These are phyloP conservation scores for Neoascochyta sp. DNA, from an alignment of 2,329 filamentous ascomycete genomes.

Conservation along the genomic window DNA sequence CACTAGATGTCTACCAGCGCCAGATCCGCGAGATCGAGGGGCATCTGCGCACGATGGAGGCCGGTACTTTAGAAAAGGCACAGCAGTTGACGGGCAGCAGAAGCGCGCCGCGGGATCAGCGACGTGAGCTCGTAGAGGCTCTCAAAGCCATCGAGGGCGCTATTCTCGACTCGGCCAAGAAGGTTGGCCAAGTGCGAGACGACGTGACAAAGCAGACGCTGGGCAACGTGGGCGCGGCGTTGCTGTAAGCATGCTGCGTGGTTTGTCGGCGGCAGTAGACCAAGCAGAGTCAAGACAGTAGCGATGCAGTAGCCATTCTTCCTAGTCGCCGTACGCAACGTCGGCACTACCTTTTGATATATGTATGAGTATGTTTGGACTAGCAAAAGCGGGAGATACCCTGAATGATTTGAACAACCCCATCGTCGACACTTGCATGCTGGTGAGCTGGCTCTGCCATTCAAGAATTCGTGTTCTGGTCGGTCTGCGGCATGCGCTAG, in stretches of 20 bases:
- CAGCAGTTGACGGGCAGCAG: constrained; percentile 40
- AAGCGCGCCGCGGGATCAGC: constrained; percentile 36
- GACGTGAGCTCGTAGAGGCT: constrained; percentile 46
- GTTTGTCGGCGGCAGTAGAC: too few species aligned
- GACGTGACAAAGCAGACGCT: constrained; percentile 45
- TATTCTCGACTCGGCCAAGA: constrained; percentile 47
- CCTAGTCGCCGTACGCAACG: neutral
- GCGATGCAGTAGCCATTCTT: constrained; percentile 18
- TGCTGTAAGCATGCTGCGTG: constrained; percentile 15
- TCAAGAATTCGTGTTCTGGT: too few species aligned
- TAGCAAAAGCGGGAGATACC: constrained; percentile 13
- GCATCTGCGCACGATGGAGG: constrained; percentile 49
- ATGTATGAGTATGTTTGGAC: neutral
- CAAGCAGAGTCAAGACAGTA: too few species aligned
- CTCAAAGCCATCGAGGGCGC: constrained; percentile 49
- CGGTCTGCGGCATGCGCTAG: too few species aligned
- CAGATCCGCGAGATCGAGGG: constrained; percentile 48
- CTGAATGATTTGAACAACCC: too few species aligned
- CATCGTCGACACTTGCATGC: too few species aligned
- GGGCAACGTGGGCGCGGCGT: constrained; percentile 30
- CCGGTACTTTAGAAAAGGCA: constrained; percentile 42
- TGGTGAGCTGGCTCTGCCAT: too few species aligned
- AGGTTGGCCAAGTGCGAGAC: constrained; percentile 47
- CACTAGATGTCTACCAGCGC: constrained; percentile 40
- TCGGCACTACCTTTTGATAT: neutral